phyloP scores from a whole-genome alignment of 768 basidiomycete species.

The Amanita polypyramis region DNA sequence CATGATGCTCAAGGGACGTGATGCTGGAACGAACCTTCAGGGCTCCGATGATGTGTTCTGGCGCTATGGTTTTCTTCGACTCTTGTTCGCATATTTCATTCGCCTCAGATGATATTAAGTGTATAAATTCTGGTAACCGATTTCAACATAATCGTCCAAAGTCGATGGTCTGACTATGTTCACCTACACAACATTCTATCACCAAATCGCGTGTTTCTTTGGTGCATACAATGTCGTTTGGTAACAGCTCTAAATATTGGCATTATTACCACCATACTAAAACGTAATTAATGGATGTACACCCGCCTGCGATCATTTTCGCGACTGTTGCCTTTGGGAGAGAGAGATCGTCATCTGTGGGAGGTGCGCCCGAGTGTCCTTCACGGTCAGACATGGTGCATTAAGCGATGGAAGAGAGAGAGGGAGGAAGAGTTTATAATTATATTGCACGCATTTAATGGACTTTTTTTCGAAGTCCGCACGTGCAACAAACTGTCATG shows the following conservation, averaged over 20 bases:
- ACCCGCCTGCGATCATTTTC: slow-evolving; percentile 87
- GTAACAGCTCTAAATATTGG: slow-evolving; percentile 66
- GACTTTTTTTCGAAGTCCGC: slow-evolving; percentile 25
- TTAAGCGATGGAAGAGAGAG: neutral
- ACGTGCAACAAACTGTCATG: slow-evolving; percentile 45
- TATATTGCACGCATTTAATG: neutral
- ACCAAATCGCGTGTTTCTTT: slow-evolving; percentile 97
- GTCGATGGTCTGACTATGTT: slow-evolving; percentile 26
- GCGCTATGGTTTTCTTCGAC: slow-evolving; percentile 97
- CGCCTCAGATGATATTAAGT: slow-evolving; percentile 93
- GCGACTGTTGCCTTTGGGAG: slow-evolving; percentile 95
- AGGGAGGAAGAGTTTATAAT: too few species aligned
- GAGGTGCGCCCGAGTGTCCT: slow-evolving; percentile 52
- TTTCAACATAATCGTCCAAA: neutral
- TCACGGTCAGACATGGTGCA: slow-evolving; percentile 96
- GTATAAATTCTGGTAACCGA: slow-evolving; percentile 78
- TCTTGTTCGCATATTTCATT: slow-evolving; percentile 98
- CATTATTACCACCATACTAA: slow-evolving; percentile 8
- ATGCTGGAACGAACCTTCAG: slow-evolving; percentile 51
- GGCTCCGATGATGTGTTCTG: slow-evolving; percentile 91
- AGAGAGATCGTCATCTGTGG: slow-evolving; percentile 86
- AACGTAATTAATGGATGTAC: slow-evolving; percentile 2
- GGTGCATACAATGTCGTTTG: slow-evolving; percentile 77
- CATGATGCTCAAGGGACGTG: neutral
- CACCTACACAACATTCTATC: slow-evolving; percentile 99